Percentiles rank a stretch among this genome's conserved stretches.
Evolutionary conservation across 345 rosid genomes (phyloP).

Genomic region (Lumnitzera racemosa): DNA sequence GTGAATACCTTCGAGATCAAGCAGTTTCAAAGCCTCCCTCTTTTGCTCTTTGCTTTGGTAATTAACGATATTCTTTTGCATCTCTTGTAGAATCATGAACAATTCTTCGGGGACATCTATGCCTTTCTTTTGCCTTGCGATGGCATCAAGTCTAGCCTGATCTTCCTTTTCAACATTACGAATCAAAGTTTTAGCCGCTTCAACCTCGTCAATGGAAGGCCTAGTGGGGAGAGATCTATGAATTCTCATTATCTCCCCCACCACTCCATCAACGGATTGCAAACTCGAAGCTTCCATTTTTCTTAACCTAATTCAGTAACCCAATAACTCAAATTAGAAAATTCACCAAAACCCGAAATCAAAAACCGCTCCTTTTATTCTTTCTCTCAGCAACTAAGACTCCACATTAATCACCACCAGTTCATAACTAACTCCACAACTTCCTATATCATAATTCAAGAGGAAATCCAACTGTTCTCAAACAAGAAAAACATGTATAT

Average conservation of each 20-base stretch:
- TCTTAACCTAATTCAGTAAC: background rate
- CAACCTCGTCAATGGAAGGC: slow-evolving; percentile 71
- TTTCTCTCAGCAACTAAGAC: no score
- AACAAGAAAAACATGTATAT: background rate
- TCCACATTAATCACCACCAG: no score
- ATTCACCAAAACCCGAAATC: background rate
- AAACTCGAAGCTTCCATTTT: slow-evolving; percentile 31
- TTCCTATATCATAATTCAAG: no score
- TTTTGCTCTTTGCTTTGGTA: slow-evolving; percentile 67
- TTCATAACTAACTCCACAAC: no score
- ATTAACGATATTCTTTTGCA: slow-evolving; percentile 50
- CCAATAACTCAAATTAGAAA: slow-evolving; percentile 1
- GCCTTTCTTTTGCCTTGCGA: slow-evolving; percentile 37
- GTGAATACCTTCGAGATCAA: slow-evolving; percentile 73
- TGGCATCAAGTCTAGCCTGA: slow-evolving; percentile 52
- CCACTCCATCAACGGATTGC: slow-evolving; percentile 45
- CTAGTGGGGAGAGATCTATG: slow-evolving; percentile 75
- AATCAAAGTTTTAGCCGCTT: slow-evolving; percentile 60
- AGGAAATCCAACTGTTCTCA: slow-evolving; percentile 4
- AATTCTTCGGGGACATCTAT: slow-evolving; percentile 65
- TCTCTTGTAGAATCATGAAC: slow-evolving; percentile 57
- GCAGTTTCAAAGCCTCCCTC: slow-evolving; percentile 56
- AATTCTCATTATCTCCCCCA: slow-evolving; percentile 77
- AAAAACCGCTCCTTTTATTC: no score
- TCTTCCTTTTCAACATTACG: slow-evolving; percentile 73